Evolutionary conservation across 208 protist genomes (phyloP), one percentile per base, ranked within the genome.

Genomic region (Naegleria fowleri): DNA sequence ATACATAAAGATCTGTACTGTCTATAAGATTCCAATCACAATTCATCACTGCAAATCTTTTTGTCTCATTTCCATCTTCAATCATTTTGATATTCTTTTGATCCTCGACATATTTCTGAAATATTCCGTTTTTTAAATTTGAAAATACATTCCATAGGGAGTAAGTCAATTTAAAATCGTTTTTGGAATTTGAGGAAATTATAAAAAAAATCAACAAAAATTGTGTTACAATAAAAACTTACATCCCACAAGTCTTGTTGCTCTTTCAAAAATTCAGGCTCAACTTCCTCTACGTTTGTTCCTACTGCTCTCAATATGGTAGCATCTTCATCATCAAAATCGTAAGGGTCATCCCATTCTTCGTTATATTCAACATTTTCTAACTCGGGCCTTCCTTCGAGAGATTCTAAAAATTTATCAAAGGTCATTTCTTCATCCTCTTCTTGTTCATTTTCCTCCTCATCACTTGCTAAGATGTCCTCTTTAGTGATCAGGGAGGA

Each of bases 11-110:
- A 93, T 99, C 97, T n/a, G 96, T 95, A 25, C 97, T 96, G 40
- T 94, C 93, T 76, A 99, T 93, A 92, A 98, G 95, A 83, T 38
- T 98, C 97, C 98, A 98, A 94, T 99, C 97, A 92, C 96, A 98
- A 94, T 98, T 98, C 86, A 97, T 94, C 39, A 99, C 95, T 25
- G 98, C 98, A 52, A 99, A 83, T 40, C 98, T 97, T 29, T 92
- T 92, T 40, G 94, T 95, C 76, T 93, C 92, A 38, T 95, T 93
- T 33, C 93, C 94, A 36, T 25, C 19, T 51, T 51, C 41, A 39
- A 88, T 39, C 39, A 25, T 88, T 13, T 39, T 29, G 22, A 48
- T n/a, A 39, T 88, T 0, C 55, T 88, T 15, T 58, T n/a, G 15
- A 38, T 88, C 41, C 0, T 33, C 41, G 15, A 25, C 41, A 51